phyloP scores from a whole-genome alignment of 257 asterid species.

The Forsythia suspensa region DNA sequence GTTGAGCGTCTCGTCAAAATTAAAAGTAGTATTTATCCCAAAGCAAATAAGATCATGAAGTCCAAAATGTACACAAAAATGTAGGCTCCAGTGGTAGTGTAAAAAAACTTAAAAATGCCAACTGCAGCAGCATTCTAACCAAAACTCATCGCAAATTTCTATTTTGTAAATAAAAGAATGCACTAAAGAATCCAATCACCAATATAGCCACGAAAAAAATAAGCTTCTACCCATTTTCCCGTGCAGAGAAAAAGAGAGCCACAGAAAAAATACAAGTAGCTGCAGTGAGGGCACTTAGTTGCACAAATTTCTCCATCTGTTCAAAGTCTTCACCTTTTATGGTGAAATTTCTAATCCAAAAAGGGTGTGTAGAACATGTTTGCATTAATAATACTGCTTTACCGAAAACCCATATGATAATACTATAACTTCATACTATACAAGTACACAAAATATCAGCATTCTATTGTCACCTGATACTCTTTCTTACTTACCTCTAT shows the following conservation, averaged over 20 bases:
- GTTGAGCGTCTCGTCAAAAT: not conserved
- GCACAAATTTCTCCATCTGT: slow-evolving; percentile 14
- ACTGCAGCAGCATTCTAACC: not conserved
- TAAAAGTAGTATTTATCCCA: not conserved
- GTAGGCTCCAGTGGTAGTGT: not conserved
- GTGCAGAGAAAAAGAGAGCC: not conserved
- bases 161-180: not conserved
- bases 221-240: not conserved
- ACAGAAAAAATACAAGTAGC: not conserved
- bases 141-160: not conserved
- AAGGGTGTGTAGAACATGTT: not conserved
- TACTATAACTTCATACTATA: not conserved
- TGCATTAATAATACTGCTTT: slow-evolving; percentile 2
- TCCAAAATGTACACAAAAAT: not conserved
- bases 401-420: not conserved
- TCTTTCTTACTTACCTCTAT: not conserved
- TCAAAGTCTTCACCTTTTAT: not conserved
- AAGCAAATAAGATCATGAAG: not conserved
- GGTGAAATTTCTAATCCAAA: not conserved
- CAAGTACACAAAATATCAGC: not conserved
- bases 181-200: not conserved
- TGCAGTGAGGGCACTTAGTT: slow-evolving; percentile 1
- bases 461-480: not conserved
- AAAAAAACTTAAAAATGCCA: not conserved
- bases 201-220: not conserved